Base-by-base conservation (phyloP, 768 basidiomycete species). In the Galerina marginata region DNA sequence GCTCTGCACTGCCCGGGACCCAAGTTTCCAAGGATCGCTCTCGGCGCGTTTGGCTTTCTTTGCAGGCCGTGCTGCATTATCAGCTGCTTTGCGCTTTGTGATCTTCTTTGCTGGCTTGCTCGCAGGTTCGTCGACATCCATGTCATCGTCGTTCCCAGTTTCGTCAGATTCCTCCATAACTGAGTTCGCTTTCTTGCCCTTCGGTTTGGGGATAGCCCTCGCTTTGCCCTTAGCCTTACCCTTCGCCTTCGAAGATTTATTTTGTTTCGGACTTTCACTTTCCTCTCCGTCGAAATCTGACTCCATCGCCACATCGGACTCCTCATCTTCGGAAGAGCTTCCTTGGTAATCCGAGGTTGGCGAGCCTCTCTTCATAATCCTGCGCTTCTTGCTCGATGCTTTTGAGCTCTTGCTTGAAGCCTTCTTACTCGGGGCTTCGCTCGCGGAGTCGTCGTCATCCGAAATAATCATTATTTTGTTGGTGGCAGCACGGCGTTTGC, bases 21-120 rank as follows among this genome's bases (percentile, higher is more conserved):
- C 81, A 1, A 96, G 84, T 57, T 88, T 88, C 92, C 95, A 93
- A 6, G 91, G 88, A 69, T 95, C 90, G 46, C 75, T 86, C 60
- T 88, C 86, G 42, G 81, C 79, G 33, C 84, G 85, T 75, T 86
- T 88, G 68, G 83, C 80, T 69, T 85, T 87, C 69, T 89, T 88
- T 20, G 77, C 71, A 1, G 81, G 76, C 11, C 75, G 77, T 52
- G 75, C 73, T 37, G 73, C 73, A 42, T 77, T 75, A 38, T 75
- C 72, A 48, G 51, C 75, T 23, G 70, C 74, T 65, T 80, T 81
- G 54, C 71, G 76, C 63, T 78, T 79, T 36, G 75, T 76, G 10
- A 73, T 68, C 6, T 76, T 77, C 71, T 79, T 67, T 16, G 53
- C 49, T 58, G 54, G 56, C 52, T 73, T 75, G 1, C 64, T 54